A percentile compares a stretch with the other conserved stretches of the same genome.
Conservation (phyloP, 805 yeast species). For the Starmerella scarabaei region DNA sequence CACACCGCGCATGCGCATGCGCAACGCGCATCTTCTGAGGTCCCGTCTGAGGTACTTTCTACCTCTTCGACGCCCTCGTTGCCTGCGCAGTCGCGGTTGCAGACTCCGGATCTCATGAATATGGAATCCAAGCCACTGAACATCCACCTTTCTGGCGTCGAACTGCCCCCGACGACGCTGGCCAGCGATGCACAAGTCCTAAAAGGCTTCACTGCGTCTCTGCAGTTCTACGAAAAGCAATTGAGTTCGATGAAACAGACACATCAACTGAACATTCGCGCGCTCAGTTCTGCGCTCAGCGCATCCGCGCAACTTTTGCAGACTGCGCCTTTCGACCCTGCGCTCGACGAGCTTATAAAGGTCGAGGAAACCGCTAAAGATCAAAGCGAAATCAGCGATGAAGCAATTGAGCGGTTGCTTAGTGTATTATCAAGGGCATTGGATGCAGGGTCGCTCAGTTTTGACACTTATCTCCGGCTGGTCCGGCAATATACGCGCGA, state of each 20-base stretch:
- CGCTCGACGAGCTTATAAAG: slow-evolving; percentile 28
- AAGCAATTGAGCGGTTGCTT: slow-evolving; percentile 58
- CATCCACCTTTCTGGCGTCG: neutral
- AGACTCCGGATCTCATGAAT: neutral
- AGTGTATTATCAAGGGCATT: slow-evolving; percentile 45
- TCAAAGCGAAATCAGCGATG: slow-evolving; percentile 48
- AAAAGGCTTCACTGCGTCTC: neutral
- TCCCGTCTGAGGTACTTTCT: no score
- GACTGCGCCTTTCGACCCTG: neutral
- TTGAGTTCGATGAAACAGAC: neutral
- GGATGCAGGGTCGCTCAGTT: slow-evolving; percentile 35
- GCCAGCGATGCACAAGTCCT: neutral
- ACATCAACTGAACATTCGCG: neutral
- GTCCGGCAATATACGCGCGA: slow-evolving; percentile 48
- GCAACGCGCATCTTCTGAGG: no score
- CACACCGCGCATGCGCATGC: neutral
- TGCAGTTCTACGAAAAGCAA: neutral
- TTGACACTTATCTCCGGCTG: slow-evolving; percentile 35
- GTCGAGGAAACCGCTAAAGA: slow-evolving; percentile 52
- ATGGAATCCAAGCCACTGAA: neutral
- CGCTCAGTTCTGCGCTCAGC: neutral
- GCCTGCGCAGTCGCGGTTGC: neutral
- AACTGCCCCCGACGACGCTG: neutral
- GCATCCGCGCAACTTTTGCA: neutral
- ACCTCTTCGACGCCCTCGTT: no score